Conservation (phyloP, 345 rosid genomes). For the Eucalyptus cladocalyx region DNA sequence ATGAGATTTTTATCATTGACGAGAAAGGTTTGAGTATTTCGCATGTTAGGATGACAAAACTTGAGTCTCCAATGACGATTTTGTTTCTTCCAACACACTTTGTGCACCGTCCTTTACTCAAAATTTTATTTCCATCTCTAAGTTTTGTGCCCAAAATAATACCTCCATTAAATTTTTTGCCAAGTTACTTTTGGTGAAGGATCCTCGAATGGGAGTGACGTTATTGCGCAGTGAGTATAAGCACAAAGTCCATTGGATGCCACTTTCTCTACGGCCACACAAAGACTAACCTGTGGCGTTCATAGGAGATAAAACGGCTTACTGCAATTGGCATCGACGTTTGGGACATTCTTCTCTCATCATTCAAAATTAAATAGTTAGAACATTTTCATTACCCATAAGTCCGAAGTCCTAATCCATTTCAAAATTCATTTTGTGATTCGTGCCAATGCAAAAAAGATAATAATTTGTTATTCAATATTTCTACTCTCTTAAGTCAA, state of each 20-base stretch:
- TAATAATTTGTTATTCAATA: neutral
- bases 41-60: neutral
- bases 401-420: neutral
- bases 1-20: too few species aligned
- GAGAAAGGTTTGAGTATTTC: too few species aligned
- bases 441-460: neutral
- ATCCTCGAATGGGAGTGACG: neutral
- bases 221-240: neutral
- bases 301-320: neutral
- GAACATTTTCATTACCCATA: neutral
- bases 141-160: neutral
- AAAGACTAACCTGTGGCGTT: neutral
- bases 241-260: neutral
- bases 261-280: neutral
- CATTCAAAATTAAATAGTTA: neutral
- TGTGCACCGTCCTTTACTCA: neutral
- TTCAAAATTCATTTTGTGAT: neutral
- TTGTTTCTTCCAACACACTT: neutral
- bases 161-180: neutral
- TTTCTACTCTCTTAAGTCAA: neutral
- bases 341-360: neutral
- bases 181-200: neutral
- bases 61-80: neutral
- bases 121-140: neutral
- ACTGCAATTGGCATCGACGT: neutral